Evolutionary conservation across 768 basidiomycete species (phyloP), one percentile per base, ranked within the genome.

Genomic region (Suillus tomentosus): DNA sequence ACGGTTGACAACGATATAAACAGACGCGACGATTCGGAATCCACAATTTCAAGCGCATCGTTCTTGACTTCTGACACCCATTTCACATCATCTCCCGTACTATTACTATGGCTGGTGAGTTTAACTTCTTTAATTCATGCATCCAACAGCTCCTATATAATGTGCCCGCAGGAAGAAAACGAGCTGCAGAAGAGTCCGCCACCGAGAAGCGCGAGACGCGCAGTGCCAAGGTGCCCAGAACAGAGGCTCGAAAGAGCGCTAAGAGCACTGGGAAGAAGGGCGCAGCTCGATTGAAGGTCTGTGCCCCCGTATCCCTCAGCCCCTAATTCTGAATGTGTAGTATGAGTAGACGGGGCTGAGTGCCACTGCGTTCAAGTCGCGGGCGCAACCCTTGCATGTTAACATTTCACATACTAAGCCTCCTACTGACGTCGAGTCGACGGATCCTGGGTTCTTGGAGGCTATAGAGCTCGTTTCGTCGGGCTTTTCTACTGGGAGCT

Each of bases 401-500:
- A 84, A 82, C 69, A 70, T 92, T 60, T 90, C 89, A 5, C 85
- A 89, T 70, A 89, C 88, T 2, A 84, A 85, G 11, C 87, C 87
- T 17, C 73, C 73, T 27, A 72, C 79, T 39, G 59, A 70, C 10
- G 78, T 73, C 17, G 75, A 73, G 40, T 69, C 74, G 22, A 74
- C 72, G 4, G 91, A 92, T 74, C 79, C 85, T 34, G 91, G 89
- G 11, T 81, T 84, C 71, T 79, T 92, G 66, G 85, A 84, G 17
- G 81, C 76, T 48, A 72, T 87, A 24, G 82, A 83, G 0, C 80
- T 92, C 8, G 67, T 81, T 4, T 85, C 92, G 2, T 82, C 76
- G 64, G 79, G 83, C 45, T 92, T 94, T 75, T 70, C 79, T 15
- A 92, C 91, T 0, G 91, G 92, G 13, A 91, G 89, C 71, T 92